Evolutionary conservation across 352 stramenopile species (phyloP).

Genomic region (Phytophthora lateralis): DNA sequence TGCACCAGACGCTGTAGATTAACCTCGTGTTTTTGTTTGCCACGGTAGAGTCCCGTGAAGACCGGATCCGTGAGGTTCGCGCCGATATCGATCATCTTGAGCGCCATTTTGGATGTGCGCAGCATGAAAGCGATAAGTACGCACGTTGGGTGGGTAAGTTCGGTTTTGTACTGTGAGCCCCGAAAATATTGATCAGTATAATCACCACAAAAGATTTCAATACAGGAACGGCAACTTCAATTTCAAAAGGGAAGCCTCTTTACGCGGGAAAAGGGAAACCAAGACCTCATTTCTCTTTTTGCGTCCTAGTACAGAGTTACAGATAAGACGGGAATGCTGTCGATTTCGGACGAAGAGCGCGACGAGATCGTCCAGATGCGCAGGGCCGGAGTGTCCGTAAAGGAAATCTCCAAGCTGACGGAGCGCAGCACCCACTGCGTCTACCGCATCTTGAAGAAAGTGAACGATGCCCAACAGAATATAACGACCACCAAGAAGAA

Average conservation of each 20-base stretch:
- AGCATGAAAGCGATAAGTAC: constrained; percentile 31
- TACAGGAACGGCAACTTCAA: constrained; percentile 29
- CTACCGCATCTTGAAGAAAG: constrained; percentile 39
- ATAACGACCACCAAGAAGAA: constrained; percentile 24
- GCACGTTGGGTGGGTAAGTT: constrained; percentile 5
- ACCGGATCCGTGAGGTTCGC: constrained; percentile 94
- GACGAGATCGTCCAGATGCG: constrained; percentile 48
- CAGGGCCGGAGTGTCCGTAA: constrained; percentile 39
- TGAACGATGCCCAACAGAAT: not conserved
- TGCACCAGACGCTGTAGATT: not conserved
- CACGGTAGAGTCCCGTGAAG: constrained; percentile 91
- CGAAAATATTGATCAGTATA: constrained; percentile 18
- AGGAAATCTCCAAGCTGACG: constrained; percentile 41
- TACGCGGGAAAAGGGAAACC: constrained; percentile 30
- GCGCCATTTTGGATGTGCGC: constrained; percentile 21
- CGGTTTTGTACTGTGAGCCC: constrained; percentile 1
- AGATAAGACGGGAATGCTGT: constrained; percentile 46
- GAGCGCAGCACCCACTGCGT: constrained; percentile 48
- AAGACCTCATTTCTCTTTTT: constrained; percentile 21
- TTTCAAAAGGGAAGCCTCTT: constrained; percentile 16
- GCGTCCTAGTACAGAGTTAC: constrained; percentile 4
- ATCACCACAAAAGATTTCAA: constrained; percentile 13
- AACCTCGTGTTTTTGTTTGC: constrained; percentile 89
- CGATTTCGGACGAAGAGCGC: constrained; percentile 48
- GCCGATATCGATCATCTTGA: constrained; percentile 92